Percentiles rank a stretch among this genome's conserved stretches.
Conservation (phyloP, 129 eudicot species). For the Apium graveolens region DNA sequence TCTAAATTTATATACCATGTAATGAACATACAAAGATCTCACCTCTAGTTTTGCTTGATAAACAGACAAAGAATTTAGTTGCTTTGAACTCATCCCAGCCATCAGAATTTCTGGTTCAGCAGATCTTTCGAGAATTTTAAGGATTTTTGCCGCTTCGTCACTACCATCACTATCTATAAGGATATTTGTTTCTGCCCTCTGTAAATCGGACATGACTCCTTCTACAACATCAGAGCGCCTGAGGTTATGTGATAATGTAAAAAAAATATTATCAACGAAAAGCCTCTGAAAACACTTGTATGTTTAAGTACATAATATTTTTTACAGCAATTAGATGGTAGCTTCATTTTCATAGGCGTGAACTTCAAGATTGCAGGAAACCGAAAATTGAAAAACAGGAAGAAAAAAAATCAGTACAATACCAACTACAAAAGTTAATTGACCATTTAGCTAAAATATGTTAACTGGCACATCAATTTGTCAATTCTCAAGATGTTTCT, state of each 20-base stretch:
- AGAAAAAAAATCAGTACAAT: not conserved
- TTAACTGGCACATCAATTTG: not conserved
- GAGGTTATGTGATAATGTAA: not conserved
- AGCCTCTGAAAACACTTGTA: not conserved
- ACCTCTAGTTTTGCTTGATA: constrained; percentile 82
- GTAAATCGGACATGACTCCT: constrained; percentile 57
- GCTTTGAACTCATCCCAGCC: constrained; percentile 86
- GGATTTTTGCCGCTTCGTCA: constrained; percentile 69
- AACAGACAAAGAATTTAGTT: constrained; percentile 52
- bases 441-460: not conserved
- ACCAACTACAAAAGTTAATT: not conserved
- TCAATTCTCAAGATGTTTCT: not conserved
- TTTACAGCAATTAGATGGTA: not conserved
- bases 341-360: not conserved
- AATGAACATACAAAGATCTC: constrained; percentile 5
- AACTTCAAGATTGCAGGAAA: not conserved
- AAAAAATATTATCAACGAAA: not conserved
- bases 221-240: constrained; percentile 74
- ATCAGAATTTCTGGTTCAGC: constrained; percentile 90
- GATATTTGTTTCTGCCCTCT: constrained; percentile 28
- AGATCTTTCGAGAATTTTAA: constrained; percentile 59
- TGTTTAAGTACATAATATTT: not conserved
- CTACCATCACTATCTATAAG: constrained; percentile 25
- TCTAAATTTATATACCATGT: not conserved
- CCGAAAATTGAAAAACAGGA: not conserved